Base-by-base conservation (phyloP, 2,329 filamentous ascomycete genomes). In the Fusarium sp. region DNA sequence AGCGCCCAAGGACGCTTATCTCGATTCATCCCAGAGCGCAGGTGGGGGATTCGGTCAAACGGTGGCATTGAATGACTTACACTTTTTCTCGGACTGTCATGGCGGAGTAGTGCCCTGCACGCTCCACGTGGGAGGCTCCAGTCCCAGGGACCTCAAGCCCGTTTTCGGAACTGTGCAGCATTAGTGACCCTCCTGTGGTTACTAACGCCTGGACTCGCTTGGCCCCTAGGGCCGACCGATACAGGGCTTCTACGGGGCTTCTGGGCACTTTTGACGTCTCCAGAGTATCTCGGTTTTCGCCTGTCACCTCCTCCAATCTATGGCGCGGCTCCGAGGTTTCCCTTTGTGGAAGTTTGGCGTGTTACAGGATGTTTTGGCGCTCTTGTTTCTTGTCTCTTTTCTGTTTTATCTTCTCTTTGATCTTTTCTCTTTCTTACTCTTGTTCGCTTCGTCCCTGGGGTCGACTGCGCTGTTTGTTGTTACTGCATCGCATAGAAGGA, bases 51-150 rank as follows among this genome's bases (percentile, higher is more conserved):
- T 67, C 64, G 65, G 76, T 68, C 73, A 75, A 67, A 68, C 65
- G 69, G 68, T 69, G 59, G 68, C 74, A 77, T 77, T 77, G 63
- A 59, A 66, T 65, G 68, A 74, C 74, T 78, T 75, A 69, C 68
- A 70, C 69, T 77, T 74, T 73, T 69, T 57, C 66, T 68, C 47
- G 58, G 69, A 58, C 50, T 69, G 73, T 71, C 63, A 73, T 76
- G 75, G 75, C 70, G 72, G 74, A 78, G 75, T 69, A 69, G 74
- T 62, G 69, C 67, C 68, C 77, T 81, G 79, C 79, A 81, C 70
- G 74, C 74, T 77, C 79, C 79, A 81, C 79, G 79, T 81, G 79
- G 79, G 72, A 76, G 66, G 69, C 72, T 73, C 69, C 70, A 74
- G 68, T 68, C 68, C 70, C 71, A 77, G 68, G 65, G 64, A 66